Base-by-base conservation (phyloP, 306 rosid genomes). In the Quercus cerris region DNA sequence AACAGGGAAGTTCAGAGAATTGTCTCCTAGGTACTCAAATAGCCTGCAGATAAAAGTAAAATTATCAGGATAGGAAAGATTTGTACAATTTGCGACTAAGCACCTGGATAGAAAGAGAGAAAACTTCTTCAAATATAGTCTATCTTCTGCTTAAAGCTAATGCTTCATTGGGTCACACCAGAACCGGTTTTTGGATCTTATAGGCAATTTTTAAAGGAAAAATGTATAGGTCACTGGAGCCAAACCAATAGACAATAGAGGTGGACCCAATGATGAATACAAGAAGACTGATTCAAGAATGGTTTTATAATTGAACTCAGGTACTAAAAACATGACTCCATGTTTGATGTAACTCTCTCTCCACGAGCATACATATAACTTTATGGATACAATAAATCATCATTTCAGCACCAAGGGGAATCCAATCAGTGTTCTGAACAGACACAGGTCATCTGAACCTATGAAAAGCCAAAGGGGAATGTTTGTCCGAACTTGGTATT, bases 1-100 rank as follows among this genome's bases (percentile, higher is more conserved):
- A 75, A 95, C 97, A 1, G 99, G 96, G 57, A 89, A 95, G 86
- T 86, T 70, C 55, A 93, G 89, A 82, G 87, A 86, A 80, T 87
- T 95, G 35, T 90, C 97, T 33, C 91, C 81, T 27, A 90, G 93
- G 81, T 80, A 95, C 90, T 95, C 98, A 19, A 93, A 93, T 73
- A 95, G 82, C 87, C 99, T 95, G 82, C 61, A 17, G 73, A 33
- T 79, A 73, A 79, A 18, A 13, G 30, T 44, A 12, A 79, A 56
- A 8, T 38, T 41, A 59, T 78, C 71, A 70, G 44, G 22, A 85
- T 71, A 64, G 81, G 77, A 78, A 61, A 25, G 52, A 41, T 62
- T 6, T 70, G 38, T 20, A 55, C 9, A 66, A 59, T 25, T 17
- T 49, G 28, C 35, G 14, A 61, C 30, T 71, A 57, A 62, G 59